Base-by-base conservation (phyloP, 2,329 filamentous ascomycete species). In the Diaporthe aspalathi region DNA sequence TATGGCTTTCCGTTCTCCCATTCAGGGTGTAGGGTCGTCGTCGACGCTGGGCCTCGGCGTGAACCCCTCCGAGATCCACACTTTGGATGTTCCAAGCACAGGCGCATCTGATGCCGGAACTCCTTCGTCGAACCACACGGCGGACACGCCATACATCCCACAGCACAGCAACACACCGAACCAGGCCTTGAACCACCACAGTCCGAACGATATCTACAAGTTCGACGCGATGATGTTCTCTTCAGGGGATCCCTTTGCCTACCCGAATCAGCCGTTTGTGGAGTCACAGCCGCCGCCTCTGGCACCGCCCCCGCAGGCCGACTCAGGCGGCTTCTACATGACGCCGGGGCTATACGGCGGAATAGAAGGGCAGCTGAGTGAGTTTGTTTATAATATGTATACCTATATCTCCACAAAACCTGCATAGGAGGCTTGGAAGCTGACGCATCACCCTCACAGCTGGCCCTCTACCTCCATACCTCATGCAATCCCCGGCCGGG, bases 211-310 rank as follows among this genome's bases (percentile, higher is more conserved):
- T 5, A 83, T 94, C 20, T 88, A 92, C 74, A 92, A 93, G 78
- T 86, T 95, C 8, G 91, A 91, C 71, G 89, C 91, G 4, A 89
- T 95, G 82, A 94, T 95, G 91, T 95, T 95, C 77, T 91, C 92
- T 1, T 92, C 92, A 0, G 87, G 89, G 43, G 93, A 95, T 76
- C 92, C 93, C 0, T 92, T 95, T 74, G 92, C 91, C 0, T 96
- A 95, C 76, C 93, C 92, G 0, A 94, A 92, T 76, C 92, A 94
- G 74, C 90, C 92, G 0, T 89, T 92, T 83, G 90, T 92, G 74
- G 79, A 73, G 76, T 76, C 65, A 78, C 82, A 77, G 76, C 77
- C 63, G 79, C 80, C 77, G 29, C 76, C 77, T 49, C 76, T 79
- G 53, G 77, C 77, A 27, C 79, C 79, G 29, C 73, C 80, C 16